Conservation (phyloP, 2,329 filamentous ascomycete species). For the Aspergillus sp. region DNA sequence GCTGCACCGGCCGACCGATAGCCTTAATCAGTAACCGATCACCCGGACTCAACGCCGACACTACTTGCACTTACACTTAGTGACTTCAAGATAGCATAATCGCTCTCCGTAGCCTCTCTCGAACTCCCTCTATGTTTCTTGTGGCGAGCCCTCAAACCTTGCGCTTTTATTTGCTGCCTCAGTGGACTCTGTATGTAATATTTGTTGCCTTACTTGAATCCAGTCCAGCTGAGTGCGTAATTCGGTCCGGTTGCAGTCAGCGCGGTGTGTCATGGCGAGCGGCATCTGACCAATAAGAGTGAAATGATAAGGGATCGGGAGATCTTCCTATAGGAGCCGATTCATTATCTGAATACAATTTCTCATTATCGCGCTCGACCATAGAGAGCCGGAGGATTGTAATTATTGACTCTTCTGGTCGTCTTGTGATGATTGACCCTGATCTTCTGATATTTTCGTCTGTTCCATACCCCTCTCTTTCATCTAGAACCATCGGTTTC, state of each 20-base stretch:
- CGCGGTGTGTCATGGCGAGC: constrained; percentile 32
- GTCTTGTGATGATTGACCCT: not conserved
- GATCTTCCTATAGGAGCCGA: constrained; percentile 2
- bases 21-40: constrained; percentile 1
- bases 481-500: not conserved
- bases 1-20: not conserved
- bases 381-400: not conserved
- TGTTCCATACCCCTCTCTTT: not conserved
- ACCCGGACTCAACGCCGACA: not conserved
- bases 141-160: too few relatives aligned
- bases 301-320: constrained; percentile 27
- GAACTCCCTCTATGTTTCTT: too few relatives aligned
- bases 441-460: not conserved
- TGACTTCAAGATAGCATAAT: not conserved
- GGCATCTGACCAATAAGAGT: constrained; percentile 24
- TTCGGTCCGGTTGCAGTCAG: constrained; percentile 28
- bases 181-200: too few relatives aligned
- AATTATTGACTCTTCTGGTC: not conserved
- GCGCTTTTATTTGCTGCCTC: too few relatives aligned
- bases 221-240: not conserved
- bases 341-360: not conserved
- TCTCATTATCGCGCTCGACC: not conserved
- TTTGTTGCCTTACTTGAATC: not conserved
- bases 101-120: not conserved
- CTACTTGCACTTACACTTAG: too few relatives aligned